phyloP scores from a whole-genome alignment of 176 grass and related monocot species.

The Tillandsia leiboldiana region DNA sequence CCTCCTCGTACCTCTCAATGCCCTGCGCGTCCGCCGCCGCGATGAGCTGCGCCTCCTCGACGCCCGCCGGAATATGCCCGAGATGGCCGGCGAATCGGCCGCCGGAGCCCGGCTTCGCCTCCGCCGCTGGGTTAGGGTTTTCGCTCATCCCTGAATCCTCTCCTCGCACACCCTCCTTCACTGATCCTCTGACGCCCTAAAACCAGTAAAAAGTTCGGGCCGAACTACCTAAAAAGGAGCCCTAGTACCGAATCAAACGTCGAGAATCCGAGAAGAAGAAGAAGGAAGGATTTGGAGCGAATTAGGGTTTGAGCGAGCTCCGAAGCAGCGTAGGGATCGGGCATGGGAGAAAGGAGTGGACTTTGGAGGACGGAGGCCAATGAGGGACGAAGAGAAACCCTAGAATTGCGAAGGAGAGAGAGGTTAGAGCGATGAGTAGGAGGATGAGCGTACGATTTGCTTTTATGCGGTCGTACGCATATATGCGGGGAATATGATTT shows the following conservation, averaged over 20 bases:
- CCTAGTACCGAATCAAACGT: too few species aligned
- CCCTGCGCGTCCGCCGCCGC: background rate
- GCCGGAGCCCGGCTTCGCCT: constrained; percentile 29
- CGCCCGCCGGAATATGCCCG: constrained; percentile 3
- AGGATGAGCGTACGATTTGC: too few species aligned
- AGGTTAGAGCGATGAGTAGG: too few species aligned
- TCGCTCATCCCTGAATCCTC: too few species aligned
- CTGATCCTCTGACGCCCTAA: too few species aligned
- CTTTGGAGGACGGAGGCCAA: constrained; percentile 32
- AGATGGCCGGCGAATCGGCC: constrained; percentile 39
- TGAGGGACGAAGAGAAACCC: constrained; percentile 53
- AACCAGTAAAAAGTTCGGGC: too few species aligned
- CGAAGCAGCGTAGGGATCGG: background rate
- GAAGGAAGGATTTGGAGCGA: constrained; percentile 20
- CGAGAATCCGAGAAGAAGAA: too few species aligned
- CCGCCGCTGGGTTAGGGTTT: background rate
- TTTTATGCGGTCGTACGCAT: too few species aligned
- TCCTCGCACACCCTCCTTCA: too few species aligned
- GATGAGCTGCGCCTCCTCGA: constrained; percentile 11
- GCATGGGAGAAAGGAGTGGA: background rate
- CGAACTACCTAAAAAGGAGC: too few species aligned
- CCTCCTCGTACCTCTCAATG: background rate
- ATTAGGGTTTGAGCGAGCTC: background rate
- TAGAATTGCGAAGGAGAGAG: constrained; percentile 43
- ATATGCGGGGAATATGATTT: too few species aligned